Evolutionary conservation across 78 protist genomes (phyloP).

Genomic region (Dictyostelium citrinum): DNA sequence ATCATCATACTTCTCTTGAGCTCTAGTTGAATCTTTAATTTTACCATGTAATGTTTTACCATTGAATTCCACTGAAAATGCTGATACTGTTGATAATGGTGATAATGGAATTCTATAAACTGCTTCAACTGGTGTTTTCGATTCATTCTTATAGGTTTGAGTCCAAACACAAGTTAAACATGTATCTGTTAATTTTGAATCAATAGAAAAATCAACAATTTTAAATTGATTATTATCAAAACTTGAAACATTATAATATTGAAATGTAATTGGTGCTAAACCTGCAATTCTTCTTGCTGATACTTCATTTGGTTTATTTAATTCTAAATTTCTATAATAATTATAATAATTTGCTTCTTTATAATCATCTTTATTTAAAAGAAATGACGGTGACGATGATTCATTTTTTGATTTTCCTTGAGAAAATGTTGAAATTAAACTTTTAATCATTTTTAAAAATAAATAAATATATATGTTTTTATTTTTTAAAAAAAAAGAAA

Average conservation of each 20-base stretch:
- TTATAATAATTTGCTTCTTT: constrained; percentile 15
- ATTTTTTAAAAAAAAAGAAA: too few species aligned
- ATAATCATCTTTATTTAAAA: background rate
- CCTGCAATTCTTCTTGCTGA: background rate
- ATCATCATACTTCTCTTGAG: constrained; percentile 6
- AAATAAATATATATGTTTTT: too few species aligned
- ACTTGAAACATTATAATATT: background rate
- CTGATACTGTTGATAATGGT: background rate
- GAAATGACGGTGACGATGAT: background rate
- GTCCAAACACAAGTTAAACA: background rate
- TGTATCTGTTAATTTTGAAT: constrained; percentile 8
- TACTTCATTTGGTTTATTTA: background rate
- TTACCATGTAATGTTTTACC: constrained; percentile 2
- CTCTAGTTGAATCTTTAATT: constrained; percentile 4
- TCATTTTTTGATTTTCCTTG: background rate
- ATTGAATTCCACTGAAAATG: constrained; percentile 1
- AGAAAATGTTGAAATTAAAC: background rate
- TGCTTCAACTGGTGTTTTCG: constrained; percentile 24
- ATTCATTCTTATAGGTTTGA: background rate
- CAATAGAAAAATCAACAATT: background rate
- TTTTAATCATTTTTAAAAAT: background rate
- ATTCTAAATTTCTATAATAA: constrained; percentile 1
- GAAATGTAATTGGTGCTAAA: background rate
- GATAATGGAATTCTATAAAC: constrained; percentile 33
- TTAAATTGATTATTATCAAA: background rate